Conservation (phyloP, 768 basidiomycete species). For the Nidularia pulvinata region DNA sequence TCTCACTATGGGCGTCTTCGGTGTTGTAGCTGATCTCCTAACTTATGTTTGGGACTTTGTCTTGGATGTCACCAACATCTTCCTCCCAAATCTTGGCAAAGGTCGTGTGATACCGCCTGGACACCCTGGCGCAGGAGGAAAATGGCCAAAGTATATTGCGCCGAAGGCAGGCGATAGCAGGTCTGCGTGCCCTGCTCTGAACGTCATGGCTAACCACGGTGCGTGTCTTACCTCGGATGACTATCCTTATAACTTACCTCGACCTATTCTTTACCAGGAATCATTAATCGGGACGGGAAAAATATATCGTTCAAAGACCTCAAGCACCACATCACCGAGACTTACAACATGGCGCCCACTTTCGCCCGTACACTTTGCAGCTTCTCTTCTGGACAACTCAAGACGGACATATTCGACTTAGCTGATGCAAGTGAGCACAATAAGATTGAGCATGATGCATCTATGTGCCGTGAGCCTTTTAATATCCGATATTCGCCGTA, state of each 20-base stretch:
- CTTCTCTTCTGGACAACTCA: slow-evolving; percentile 54
- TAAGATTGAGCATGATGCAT: slow-evolving; percentile 72
- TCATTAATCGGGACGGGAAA: slow-evolving; percentile 62
- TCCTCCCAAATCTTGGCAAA: slow-evolving; percentile 43
- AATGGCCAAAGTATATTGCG: slow-evolving; percentile 68
- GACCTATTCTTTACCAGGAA: slow-evolving; percentile 34
- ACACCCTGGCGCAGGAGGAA: slow-evolving; percentile 53
- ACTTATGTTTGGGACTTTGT: slow-evolving; percentile 52
- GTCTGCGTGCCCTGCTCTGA: slow-evolving; percentile 72
- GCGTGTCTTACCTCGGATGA: slow-evolving; percentile 21
- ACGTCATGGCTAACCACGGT: slow-evolving; percentile 87
- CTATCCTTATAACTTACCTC: not conserved
- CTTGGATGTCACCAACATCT: slow-evolving; percentile 48
- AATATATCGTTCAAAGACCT: slow-evolving; percentile 64
- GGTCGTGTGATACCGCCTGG: slow-evolving; percentile 59
- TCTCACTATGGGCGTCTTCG: no score
- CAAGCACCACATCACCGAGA: slow-evolving; percentile 37
- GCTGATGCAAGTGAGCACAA: slow-evolving; percentile 72
- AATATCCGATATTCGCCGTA: not conserved
- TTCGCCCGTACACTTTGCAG: slow-evolving; percentile 39
- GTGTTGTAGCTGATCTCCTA: no score
- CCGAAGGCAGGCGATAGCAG: slow-evolving; percentile 66
- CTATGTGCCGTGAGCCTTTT: slow-evolving; percentile 44
- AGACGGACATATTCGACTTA: slow-evolving; percentile 61
- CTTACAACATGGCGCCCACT: slow-evolving; percentile 72